Base-by-base conservation (phyloP, 106 monocot genomes). In the Phalaenopsis equestris region DNA sequence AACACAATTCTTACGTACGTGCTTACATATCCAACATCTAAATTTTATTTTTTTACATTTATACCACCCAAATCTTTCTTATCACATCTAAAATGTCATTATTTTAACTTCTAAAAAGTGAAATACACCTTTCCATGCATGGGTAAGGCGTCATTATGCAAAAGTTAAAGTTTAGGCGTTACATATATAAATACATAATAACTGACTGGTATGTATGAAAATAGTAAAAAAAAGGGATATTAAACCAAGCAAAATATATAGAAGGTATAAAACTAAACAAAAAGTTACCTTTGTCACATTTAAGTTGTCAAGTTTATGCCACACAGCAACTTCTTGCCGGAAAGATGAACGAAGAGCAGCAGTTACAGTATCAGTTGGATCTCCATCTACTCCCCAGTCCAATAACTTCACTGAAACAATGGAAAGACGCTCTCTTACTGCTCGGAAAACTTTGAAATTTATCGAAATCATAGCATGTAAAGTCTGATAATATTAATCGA, bases 301-400 rank as follows among this genome's bases (percentile, higher is more conserved):
- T 45, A 87, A 89, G 76, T 95, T 90, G 67, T 87, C 87, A 72
- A 95, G 90, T 76, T 95, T 92, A 64, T 95, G 90, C 95, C 95
- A 95, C 21, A 92, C 90, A 83, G 89, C 90, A 75, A 95, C 95
- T 77, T 95, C 95, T 80, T 90, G 88, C 48, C 80, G 80, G 79
- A 95, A 95, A 74, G 90, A 92, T 75, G 85, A 73, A 4, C 92
- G 84, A 64, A 87, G 80, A 41, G 87, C 78, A 84, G 86, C 75
- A 83, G 91, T 84, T 83, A 88, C 90, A 75, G 87, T 79, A 75
- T 90, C 93, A 23, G 86, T 91, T 9, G 86, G 75, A 73, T 83
- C 64, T 11, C 87, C 87, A 68, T 91, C 91, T 77, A 84, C 93
- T 74, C 93, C 93, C 96, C 96, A 96, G 49, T 95, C 92, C 86